phyloP scores from a whole-genome alignment of 192 early-diverging fungal species.

The Backusella luteola region DNA sequence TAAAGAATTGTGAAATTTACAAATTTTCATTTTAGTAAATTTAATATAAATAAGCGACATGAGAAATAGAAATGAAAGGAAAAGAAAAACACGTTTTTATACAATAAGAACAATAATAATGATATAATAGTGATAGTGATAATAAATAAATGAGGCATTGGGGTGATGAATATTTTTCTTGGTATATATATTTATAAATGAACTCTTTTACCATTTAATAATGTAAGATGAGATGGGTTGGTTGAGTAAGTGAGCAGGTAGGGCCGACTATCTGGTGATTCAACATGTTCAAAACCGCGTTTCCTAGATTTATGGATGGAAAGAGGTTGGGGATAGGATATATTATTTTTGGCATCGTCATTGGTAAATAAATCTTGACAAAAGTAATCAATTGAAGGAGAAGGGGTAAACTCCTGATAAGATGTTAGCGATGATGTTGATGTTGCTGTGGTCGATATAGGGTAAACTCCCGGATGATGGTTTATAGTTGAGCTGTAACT shows the following conservation, averaged over 20 bases:
- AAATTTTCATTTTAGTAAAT: neutral
- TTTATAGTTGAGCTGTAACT: neutral
- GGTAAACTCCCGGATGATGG: neutral
- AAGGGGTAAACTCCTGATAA: neutral
- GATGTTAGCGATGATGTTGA: neutral
- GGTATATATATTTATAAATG: conserved; percentile 3
- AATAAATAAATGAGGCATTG: neutral
- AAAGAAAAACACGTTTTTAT: neutral
- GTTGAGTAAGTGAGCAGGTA: neutral
- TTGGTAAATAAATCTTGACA: conserved; percentile 3
- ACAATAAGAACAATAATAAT: conserved; percentile 5
- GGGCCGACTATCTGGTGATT: neutral
- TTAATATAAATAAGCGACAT: neutral
- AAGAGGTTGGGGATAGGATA: neutral
- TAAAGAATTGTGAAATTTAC: neutral
- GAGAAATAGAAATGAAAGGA: neutral
- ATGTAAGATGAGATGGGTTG: neutral
- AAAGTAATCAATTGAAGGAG: neutral
- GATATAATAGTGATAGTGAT: neutral
- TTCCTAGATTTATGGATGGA: neutral
- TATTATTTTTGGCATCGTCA: neutral
- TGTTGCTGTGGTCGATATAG: neutral
- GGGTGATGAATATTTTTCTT: neutral
- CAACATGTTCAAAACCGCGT: neutral
- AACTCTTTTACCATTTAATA: conserved; percentile 6